phyloP scores from a whole-genome alignment of 1,284 basidiomycete genomes.

The Limonomyces culmigenus region DNA sequence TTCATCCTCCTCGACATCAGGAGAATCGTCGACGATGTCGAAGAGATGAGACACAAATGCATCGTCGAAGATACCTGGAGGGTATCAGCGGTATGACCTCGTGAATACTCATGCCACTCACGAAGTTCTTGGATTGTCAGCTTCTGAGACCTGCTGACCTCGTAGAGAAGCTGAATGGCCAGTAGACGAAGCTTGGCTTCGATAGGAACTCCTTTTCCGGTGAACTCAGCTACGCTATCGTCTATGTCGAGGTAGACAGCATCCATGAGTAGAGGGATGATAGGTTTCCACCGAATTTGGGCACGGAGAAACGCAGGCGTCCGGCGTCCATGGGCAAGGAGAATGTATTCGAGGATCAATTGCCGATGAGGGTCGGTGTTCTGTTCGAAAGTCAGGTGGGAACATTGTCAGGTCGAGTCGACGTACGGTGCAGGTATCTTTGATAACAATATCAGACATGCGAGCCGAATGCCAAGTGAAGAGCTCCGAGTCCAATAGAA shows the following conservation, averaged over 20 bases:
- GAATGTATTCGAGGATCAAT: slow-evolving; percentile 65
- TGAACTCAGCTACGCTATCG: slow-evolving; percentile 37
- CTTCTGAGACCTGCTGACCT: slow-evolving; percentile 82
- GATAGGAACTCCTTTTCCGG: slow-evolving; percentile 39
- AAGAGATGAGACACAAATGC: slow-evolving; percentile 82
- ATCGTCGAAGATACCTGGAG: slow-evolving; percentile 62
- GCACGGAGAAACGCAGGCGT: slow-evolving; percentile 57
- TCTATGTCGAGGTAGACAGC: slow-evolving; percentile 58
- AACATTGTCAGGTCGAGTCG: too few relatives aligned
- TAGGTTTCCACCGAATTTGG: slow-evolving; percentile 65
- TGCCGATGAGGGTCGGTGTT: slow-evolving; percentile 80
- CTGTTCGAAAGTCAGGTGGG: slow-evolving; percentile 19
- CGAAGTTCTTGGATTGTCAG: slow-evolving; percentile 59
- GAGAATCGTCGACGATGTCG: slow-evolving; percentile 85
- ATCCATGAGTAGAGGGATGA: slow-evolving; percentile 73
- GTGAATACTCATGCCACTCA: slow-evolving; percentile 20
- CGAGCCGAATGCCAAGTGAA: slow-evolving; percentile 79
- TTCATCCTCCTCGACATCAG: slow-evolving; percentile 70
- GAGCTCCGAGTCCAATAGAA: slow-evolving; percentile 68
- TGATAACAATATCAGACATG: slow-evolving; percentile 66
- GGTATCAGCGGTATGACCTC: background rate
- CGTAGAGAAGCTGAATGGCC: slow-evolving; percentile 68
- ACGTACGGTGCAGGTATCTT: slow-evolving; percentile 53
- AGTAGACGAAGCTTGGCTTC: slow-evolving; percentile 65
- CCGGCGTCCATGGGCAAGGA: slow-evolving; percentile 62